Evolutionary conservation across 345 rosid species (phyloP).

Genomic region (Clarkia xantiana): DNA sequence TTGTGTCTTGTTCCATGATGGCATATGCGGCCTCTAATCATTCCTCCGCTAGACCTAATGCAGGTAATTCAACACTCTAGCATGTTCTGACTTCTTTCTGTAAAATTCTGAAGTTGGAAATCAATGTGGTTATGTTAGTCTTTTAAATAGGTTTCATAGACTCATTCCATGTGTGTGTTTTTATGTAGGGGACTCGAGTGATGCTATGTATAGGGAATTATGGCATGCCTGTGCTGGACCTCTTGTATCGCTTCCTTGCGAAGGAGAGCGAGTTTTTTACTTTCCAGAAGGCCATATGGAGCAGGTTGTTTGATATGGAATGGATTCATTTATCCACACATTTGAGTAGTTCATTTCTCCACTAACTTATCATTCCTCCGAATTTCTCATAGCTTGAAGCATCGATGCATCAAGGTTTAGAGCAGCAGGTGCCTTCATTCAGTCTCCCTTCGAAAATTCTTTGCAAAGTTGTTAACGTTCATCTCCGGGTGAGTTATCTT

Average conservation of each 20-base stretch:
- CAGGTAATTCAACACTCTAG: not conserved
- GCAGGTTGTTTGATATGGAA: constrained; percentile 36
- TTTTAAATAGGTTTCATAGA: not conserved
- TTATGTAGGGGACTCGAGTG: constrained; percentile 33
- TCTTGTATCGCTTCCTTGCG: constrained; percentile 80
- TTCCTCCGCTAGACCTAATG: not conserved
- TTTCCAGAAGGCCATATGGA: constrained; percentile 99
- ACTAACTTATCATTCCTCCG: constrained; percentile 1
- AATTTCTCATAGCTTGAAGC: constrained; percentile 50
- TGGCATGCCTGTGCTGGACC: constrained; percentile 99
- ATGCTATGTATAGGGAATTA: constrained; percentile 66
- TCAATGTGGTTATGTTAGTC: too few species aligned
- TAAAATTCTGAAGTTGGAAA: too few species aligned
- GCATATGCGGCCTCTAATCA: constrained; percentile 3
- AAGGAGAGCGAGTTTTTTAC: constrained; percentile 93
- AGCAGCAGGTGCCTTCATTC: constrained; percentile 43
- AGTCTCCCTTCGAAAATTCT: constrained; percentile 70
- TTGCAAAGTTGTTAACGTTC: constrained; percentile 48
- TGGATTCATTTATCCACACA: too few species aligned
- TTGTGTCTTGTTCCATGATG: constrained; percentile 2
- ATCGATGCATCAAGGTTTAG: constrained; percentile 64
- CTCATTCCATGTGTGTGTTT: constrained; percentile 1
- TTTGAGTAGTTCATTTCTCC: not conserved
- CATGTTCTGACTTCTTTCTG: too few species aligned
- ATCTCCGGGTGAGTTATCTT: constrained; percentile 34